Percentiles rank a stretch among this genome's conserved stretches.
Evolutionary conservation across 2,329 filamentous ascomycete species (phyloP).

Genomic region (Neonectria punicea): DNA sequence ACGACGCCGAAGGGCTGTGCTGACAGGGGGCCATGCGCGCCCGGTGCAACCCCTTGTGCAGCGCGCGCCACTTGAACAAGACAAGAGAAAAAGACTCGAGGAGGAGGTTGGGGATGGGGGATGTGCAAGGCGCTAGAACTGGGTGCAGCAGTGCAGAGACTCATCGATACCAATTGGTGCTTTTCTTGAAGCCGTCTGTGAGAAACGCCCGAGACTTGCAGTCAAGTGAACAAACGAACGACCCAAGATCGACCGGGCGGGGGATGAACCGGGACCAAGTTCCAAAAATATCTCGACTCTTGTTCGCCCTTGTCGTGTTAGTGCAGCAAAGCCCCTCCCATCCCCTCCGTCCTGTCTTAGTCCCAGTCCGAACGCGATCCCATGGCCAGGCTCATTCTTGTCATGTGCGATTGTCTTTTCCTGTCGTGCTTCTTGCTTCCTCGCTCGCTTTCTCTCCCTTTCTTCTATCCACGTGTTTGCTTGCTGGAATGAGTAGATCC

Average conservation of each 20-base stretch:
- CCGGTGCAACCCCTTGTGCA: constrained; percentile 13
- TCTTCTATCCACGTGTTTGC: background rate
- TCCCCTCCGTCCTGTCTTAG: background rate
- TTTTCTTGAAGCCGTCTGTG: background rate
- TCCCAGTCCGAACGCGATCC: background rate
- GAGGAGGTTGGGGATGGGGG: too few species aligned
- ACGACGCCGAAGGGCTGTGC: constrained; percentile 14
- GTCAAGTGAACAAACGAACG: background rate
- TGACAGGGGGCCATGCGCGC: constrained; percentile 18
- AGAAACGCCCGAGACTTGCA: background rate
- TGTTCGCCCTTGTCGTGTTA: background rate
- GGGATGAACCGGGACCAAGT: background rate
- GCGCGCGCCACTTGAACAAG: background rate
- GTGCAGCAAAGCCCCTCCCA: background rate
- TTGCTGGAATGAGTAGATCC: background rate
- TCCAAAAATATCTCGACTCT: constrained; percentile 6
- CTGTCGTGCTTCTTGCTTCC: background rate
- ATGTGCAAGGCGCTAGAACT: background rate
- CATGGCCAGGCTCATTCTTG: background rate
- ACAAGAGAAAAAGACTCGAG: too few species aligned
- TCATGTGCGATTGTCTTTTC: background rate
- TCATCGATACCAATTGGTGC: background rate
- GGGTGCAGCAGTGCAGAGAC: background rate
- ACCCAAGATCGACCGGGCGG: background rate
- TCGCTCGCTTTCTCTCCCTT: background rate